Evolutionary conservation across 2,329 filamentous ascomycete species (phyloP), one percentile per base, ranked within the genome.

Genomic region (Apiospora saccharicola): DNA sequence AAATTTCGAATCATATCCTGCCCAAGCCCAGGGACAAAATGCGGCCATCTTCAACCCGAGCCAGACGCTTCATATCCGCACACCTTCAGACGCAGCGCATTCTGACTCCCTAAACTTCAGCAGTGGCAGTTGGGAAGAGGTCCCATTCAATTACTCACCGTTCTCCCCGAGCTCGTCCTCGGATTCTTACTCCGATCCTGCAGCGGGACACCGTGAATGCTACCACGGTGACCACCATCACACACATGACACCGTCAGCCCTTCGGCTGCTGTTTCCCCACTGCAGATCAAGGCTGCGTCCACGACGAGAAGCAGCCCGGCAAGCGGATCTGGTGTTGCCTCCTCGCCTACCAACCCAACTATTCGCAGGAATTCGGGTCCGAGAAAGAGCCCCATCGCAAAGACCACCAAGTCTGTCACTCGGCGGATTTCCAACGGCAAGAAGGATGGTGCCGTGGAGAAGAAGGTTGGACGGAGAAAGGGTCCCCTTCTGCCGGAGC

Each of bases 381-480:
- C 85, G 81, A 91, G 91, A 76, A 94, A 93, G 85, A 96, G 92
- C 81, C 93, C 93, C 2, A 93, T 92, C 72, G 87, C 92, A 76
- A 98, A 98, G 86, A 89, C 92, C 0, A 90, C 93, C 49, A 97
- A 98, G 84, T 90, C 93, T 13, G 93, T 96, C 78, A 92, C 95
- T 77, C 94, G 94, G 83, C 94, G 94, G 83, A 92, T 86, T 75
- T 93, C 88, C 73, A 90, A 89, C 73, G 91, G 90, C 78, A 97
- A 96, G 86, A 95, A 93, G 83, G 94, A 97, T 76, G 89, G 90
- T 16, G 88, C 88, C 13, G 85, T 85, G 51, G 96, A 98, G 88
- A 98, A 98, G 89, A 95, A 95, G 83, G 93, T 98, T 73, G 96
- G 96, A 68, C 92, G 94, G 80, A 91, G 96, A 84, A 94, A 94